Evolutionary conservation across 257 asterid species (phyloP), one percentile per base, ranked within the genome.

Genomic region (Lycium ferocissimum): DNA sequence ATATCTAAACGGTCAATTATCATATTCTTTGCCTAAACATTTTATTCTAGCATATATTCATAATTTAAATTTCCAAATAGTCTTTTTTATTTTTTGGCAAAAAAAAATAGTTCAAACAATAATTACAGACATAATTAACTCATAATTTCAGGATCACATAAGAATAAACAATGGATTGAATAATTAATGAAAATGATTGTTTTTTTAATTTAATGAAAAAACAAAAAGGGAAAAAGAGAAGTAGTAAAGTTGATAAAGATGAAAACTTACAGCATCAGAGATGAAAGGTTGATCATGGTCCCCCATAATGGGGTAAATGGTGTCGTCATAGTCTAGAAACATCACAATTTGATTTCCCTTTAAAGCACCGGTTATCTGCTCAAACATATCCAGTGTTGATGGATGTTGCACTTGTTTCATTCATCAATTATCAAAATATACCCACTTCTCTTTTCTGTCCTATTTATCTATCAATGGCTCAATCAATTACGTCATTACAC

Each of bases 201-300:
- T 40, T 8, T 56, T 83, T 58, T 45, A 26, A 26, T 26, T 26
- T 26, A 26, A 26, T 0, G 33, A 1, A 1, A 26, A 26, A 26
- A n/a, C n/a, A n/a, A 26, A 43, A 45, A 62, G 37, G 56, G 1
- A 26, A 26, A 40, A 40, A 9, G 4, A 1, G 40, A 2, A 33
- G 33, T 9, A 22, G 10, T 35, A 37, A 20, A 18, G 53, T 2
- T 47, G 26, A 43, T 15, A 8, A 40, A 56, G 45, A 9, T 40
- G 26, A 15, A 76, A 12, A 13, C 94, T 81, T 20, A 95, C 99
- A 86, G 94, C 86, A 2, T 91, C 90, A 14, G 98, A 92, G 97
- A 96, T 96, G 92, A 92, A 94, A 89, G 99, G 98, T 13, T 90
- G 92, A 87, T 96, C 99, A 18, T 98, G 99, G 84, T 96, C 98